Evolutionary conservation across 768 basidiomycete genomes (phyloP).

Genomic region (Favolaschia claudopus): DNA sequence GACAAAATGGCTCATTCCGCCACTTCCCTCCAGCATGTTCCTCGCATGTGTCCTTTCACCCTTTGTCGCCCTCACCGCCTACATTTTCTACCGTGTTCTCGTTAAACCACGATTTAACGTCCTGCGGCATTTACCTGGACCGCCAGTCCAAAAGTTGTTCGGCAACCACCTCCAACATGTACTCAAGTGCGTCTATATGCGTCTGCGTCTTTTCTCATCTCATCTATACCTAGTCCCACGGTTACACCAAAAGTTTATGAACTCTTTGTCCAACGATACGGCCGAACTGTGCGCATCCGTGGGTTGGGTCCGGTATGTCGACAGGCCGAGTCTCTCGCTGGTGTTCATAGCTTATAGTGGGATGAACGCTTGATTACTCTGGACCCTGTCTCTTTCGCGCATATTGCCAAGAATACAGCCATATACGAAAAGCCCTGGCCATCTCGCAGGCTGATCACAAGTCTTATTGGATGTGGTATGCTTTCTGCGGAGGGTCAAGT

Average conservation of each 20-base stretch:
- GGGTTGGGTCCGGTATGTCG: slow-evolving; percentile 74
- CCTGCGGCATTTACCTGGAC: slow-evolving; percentile 66
- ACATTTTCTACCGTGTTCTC: slow-evolving; percentile 39
- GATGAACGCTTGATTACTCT: slow-evolving; percentile 82
- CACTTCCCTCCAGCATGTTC: slow-evolving; percentile 9
- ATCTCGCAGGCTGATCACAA: slow-evolving; percentile 75
- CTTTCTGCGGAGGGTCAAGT: slow-evolving; percentile 78
- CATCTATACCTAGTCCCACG: slow-evolving; percentile 50
- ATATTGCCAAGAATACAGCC: slow-evolving; percentile 75
- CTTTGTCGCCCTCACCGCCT: slow-evolving; percentile 22
- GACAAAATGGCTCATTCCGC: background rate
- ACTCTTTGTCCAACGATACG: slow-evolving; percentile 62
- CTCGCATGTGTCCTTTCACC: slow-evolving; percentile 10
- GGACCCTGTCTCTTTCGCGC: slow-evolving; percentile 76
- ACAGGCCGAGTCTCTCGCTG: background rate
- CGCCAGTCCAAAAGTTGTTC: slow-evolving; percentile 57
- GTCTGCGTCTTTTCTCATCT: background rate
- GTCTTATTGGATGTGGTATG: slow-evolving; percentile 85
- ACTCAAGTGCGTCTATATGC: slow-evolving; percentile 57
- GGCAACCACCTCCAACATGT: slow-evolving; percentile 61
- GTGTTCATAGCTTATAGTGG: slow-evolving; percentile 62
- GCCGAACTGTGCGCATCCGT: slow-evolving; percentile 72
- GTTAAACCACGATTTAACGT: slow-evolving; percentile 50
- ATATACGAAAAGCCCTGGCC: slow-evolving; percentile 88
- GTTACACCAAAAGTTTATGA: slow-evolving; percentile 64